Base-by-base conservation (phyloP, 1,284 basidiomycete genomes). In the Rhodofomes roseus region DNA sequence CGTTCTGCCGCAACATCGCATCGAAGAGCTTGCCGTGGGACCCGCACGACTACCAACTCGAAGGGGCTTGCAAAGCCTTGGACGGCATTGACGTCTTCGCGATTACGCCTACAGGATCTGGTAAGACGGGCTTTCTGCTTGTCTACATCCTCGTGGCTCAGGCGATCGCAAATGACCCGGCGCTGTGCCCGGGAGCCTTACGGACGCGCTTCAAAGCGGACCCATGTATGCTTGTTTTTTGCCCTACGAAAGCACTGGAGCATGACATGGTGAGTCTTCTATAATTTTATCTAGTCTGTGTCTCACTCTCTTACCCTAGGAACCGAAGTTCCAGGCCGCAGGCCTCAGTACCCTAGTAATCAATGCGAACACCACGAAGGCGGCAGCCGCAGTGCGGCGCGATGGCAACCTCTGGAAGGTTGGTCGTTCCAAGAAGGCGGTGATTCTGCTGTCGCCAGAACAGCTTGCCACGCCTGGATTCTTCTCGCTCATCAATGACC, bases 41-140 rank as follows among this genome's bases (percentile, higher is more conserved):
- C 27, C 63, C 66, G 1, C 68, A 67, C 57, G 29, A 36, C 29
- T 53, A 53, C n/a, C 51, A 53, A 36, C 51, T 53, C 12, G 51
- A 53, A 4, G 51, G 51, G 4, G 51, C 51, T n/a, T 53, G 51
- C 51, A 53, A 53, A 25, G 51, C 51, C n/a, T 23, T 53, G 18
- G 51, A 53, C 31, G 51, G 51, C 27, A 36, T 20, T 1, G 51
- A 53, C 27, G 51, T 53, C 27, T 25, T 53, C 27, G 31, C 51
- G 3, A 37, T 53, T 16, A 53, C 27, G 11, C 51, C 51, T n/a
- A 53, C 27, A 5, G 51, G 51, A 27, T 48, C 44, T 9, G 44
- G 44, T 1, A 48, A 48, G 8, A 48, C 44, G n/a, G 14, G 44
- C 22, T 16, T 53, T 9, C 16, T 53, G 4, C 29, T n/a, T 22